Evolutionary conservation across 108 stramenopile species (phyloP).

Genomic region (Conticribra weissflogii): DNA sequence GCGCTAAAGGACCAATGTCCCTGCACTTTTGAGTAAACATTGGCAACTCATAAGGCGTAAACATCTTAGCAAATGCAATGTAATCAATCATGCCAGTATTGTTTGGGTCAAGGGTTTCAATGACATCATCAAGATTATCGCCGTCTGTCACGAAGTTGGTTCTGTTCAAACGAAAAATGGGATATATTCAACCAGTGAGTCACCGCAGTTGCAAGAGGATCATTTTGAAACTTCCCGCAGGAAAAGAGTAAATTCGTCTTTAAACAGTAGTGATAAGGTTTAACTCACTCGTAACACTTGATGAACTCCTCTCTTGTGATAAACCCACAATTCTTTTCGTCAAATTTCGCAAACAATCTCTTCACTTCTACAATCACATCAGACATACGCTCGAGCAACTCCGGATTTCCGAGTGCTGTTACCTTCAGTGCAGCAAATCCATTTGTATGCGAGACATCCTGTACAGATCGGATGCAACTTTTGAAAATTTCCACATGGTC

Average conservation of each 20-base stretch:
- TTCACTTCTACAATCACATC: slow-evolving; percentile 72
- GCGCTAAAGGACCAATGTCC: slow-evolving; percentile 68
- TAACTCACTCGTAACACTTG: slow-evolving; percentile 19
- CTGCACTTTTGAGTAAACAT: slow-evolving; percentile 56
- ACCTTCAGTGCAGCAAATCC: slow-evolving; percentile 96
- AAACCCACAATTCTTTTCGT: slow-evolving; percentile 55
- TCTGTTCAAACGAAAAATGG: slow-evolving; percentile 5
- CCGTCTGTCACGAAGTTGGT: slow-evolving; percentile 51
- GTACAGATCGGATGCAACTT: slow-evolving; percentile 84
- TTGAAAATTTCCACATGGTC: slow-evolving; percentile 69
- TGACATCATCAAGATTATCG: slow-evolving; percentile 45
- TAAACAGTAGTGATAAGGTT: no score
- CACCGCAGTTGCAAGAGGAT: no score
- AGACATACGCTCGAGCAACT: slow-evolving; percentile 86
- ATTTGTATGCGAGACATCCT: slow-evolving; percentile 54
- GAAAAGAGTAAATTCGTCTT: no score
- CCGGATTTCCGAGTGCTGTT: slow-evolving; percentile 93
- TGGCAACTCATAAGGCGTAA: slow-evolving; percentile 60
- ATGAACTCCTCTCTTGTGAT: slow-evolving; percentile 73
- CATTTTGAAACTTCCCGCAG: no score
- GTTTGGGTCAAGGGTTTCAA: slow-evolving; percentile 66
- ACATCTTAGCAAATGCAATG: slow-evolving; percentile 75
- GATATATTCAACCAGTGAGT: no score
- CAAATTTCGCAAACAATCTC: slow-evolving; percentile 72
- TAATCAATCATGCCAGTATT: slow-evolving; percentile 74